These are phyloP conservation scores for Cercophora samala DNA, from an alignment of 495 filamentous ascomycete genomes.

Conservation along the genomic window DNA sequence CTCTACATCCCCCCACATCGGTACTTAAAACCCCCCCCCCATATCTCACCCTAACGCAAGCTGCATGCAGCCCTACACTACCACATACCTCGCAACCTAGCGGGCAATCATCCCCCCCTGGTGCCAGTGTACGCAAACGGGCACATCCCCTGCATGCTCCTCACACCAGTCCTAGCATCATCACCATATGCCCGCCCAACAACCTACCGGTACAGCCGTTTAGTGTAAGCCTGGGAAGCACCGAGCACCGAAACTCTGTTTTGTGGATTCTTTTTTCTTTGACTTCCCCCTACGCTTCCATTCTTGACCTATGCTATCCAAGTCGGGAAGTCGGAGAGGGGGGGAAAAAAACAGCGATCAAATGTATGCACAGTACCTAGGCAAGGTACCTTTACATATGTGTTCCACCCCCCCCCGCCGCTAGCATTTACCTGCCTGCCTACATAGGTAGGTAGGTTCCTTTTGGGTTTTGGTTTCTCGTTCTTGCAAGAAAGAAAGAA, in stretches of 20 bases:
- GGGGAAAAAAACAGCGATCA: no score
- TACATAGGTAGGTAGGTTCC: no score
- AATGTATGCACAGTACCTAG: no score
- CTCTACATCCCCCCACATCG: background rate
- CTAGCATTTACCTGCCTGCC: no score
- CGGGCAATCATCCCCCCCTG: no score
- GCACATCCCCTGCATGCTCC: background rate
- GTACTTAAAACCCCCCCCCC: background rate
- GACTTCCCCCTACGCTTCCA: no score
- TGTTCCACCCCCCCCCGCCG: background rate
- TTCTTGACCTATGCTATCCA: no score
- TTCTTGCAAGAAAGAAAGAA: no score
- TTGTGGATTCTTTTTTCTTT: background rate
- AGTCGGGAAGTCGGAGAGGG: no score
- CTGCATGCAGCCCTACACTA: background rate
- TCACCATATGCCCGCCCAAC: background rate
- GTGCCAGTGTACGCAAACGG: background rate
- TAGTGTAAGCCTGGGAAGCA: background rate
- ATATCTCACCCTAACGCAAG: background rate
- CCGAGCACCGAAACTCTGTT: background rate
- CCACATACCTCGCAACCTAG: no score
- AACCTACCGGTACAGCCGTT: background rate
- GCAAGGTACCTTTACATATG: background rate
- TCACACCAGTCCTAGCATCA: background rate
- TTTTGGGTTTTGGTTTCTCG: no score